phyloP scores from a whole-genome alignment of 2,329 filamentous ascomycete species.

The Apiospora aurea region DNA sequence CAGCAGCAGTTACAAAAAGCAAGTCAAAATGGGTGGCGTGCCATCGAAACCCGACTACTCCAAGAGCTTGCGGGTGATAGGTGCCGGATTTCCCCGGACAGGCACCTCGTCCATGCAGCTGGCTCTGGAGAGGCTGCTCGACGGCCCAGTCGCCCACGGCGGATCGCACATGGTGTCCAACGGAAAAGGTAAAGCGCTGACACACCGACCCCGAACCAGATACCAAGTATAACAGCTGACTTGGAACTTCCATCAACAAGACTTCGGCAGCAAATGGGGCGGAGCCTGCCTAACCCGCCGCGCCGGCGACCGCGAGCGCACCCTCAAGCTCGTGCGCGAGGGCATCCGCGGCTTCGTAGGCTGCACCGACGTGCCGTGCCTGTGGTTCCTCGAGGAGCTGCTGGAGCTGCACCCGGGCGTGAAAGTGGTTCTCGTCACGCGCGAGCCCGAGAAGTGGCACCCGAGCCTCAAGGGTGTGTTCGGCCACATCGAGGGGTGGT shows the following conservation, averaged over 20 bases:
- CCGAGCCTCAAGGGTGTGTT: slow-evolving; percentile 31
- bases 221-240: neutral
- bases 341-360: slow-evolving; percentile 34
- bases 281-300: slow-evolving; percentile 35
- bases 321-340: slow-evolving; percentile 33
- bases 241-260: neutral
- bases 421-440: slow-evolving; percentile 16
- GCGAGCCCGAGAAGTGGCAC: slow-evolving; percentile 31
- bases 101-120: slow-evolving; percentile 56
- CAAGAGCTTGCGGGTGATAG: slow-evolving; percentile 47
- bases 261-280: neutral
- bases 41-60: slow-evolving; percentile 1
- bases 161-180: slow-evolving; percentile 47
- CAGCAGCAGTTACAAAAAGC: neutral
- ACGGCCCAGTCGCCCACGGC: slow-evolving; percentile 57
- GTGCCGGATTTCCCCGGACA: slow-evolving; percentile 52
- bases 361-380: slow-evolving; percentile 29
- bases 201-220: neutral
- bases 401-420: slow-evolving; percentile 17
- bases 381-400: slow-evolving; percentile 7
- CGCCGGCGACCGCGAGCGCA: slow-evolving; percentile 33
- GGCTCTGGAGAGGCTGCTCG: slow-evolving; percentile 53
- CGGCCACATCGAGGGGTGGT: slow-evolving; percentile 23
- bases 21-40: neutral
- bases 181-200: slow-evolving; percentile 40